Conservation (phyloP, 2,329 filamentous ascomycete species). For the Chrysoporthe cubensis region DNA sequence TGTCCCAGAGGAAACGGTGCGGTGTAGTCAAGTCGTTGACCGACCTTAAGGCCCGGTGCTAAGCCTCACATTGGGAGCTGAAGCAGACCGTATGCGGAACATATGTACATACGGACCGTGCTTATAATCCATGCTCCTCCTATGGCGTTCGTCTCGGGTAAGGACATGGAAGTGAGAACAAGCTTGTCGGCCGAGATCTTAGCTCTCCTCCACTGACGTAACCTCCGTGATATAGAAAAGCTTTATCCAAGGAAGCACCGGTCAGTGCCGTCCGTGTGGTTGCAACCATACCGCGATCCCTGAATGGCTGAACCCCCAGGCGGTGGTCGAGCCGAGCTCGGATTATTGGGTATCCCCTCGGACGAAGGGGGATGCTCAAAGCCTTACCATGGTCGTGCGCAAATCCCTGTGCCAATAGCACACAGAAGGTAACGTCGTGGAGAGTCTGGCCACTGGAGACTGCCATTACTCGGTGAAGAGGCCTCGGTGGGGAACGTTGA, state of each 20-base stretch:
- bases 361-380: too few relatives aligned
- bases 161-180: background rate
- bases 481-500: too few relatives aligned
- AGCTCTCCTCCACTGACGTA: background rate
- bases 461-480: too few relatives aligned
- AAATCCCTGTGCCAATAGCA: too few relatives aligned
- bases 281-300: background rate
- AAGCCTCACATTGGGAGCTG: too few relatives aligned
- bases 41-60: background rate
- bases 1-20: background rate
- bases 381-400: too few relatives aligned
- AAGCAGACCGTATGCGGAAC: too few relatives aligned
- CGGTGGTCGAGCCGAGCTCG: too few relatives aligned
- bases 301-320: background rate
- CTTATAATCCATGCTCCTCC: background rate
- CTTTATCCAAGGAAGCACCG: background rate
- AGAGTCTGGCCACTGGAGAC: too few relatives aligned
- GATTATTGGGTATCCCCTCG: too few relatives aligned
- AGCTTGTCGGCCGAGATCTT: background rate
- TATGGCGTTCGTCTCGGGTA: background rate
- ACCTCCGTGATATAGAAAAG: background rate
- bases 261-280: background rate
- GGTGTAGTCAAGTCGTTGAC: background rate
- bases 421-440: too few relatives aligned
- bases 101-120: too few relatives aligned